phyloP scores from a whole-genome alignment of 73 alveolate genomes.

The Tetrahymena borealis region DNA sequence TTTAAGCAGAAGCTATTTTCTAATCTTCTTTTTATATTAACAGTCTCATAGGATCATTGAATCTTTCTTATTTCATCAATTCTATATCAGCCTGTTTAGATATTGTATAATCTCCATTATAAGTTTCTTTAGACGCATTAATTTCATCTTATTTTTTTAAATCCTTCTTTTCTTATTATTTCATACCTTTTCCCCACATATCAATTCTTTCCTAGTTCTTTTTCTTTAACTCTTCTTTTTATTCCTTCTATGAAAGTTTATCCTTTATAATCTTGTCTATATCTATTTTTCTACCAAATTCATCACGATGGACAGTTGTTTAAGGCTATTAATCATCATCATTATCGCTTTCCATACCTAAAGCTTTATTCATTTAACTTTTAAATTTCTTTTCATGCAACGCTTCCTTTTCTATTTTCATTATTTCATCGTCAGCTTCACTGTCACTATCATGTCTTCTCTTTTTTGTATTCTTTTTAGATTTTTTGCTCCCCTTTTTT shows the following conservation, averaged over 20 bases:
- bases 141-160: not conserved
- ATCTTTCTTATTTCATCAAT: slow-evolving; percentile 13
- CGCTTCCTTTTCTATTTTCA: not conserved
- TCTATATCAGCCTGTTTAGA: slow-evolving; percentile 10
- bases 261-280: not conserved
- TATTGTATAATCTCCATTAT: not conserved
- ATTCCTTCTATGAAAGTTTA: not conserved
- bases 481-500: not conserved
- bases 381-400: not conserved
- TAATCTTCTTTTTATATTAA: slow-evolving; percentile 31
- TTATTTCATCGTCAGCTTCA: not conserved
- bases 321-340: not conserved
- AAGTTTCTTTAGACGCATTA: not conserved
- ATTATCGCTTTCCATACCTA: not conserved
- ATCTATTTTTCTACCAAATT: not conserved
- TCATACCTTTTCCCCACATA: not conserved
- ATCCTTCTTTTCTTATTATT: not conserved
- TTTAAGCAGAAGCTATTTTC: not conserved
- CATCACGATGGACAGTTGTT: not conserved
- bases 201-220: not conserved
- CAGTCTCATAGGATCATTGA: slow-evolving; percentile 40
- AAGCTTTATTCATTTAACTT: not conserved
- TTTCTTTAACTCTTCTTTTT: not conserved
- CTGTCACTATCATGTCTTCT: not conserved
- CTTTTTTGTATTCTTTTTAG: not conserved